Evolutionary conservation across 2,329 filamentous ascomycete species (phyloP).

Genomic region (Claviceps monticola): DNA sequence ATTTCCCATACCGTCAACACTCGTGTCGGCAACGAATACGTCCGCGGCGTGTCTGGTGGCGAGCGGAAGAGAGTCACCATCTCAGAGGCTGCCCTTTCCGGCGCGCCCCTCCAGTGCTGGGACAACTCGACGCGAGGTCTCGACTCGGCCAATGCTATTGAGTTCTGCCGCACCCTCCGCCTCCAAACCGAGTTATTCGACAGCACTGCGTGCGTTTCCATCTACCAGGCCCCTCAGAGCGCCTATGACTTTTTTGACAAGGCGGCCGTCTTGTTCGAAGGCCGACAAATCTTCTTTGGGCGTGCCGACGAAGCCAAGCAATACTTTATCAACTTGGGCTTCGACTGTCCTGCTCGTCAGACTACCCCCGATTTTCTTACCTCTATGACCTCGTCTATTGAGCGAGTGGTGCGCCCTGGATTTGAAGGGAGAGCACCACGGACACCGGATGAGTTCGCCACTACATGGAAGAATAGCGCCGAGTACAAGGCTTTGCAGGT

Average conservation of each 20-base stretch:
- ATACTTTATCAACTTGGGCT: constrained; percentile 55
- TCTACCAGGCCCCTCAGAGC: constrained; percentile 55
- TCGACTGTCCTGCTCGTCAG: constrained; percentile 50
- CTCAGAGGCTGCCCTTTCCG: constrained; percentile 45
- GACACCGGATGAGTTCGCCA: constrained; percentile 48
- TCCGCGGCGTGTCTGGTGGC: constrained; percentile 61
- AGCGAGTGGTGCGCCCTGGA: constrained; percentile 41
- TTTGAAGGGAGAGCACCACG: constrained; percentile 42
- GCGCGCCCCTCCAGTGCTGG: constrained; percentile 49
- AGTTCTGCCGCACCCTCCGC: constrained; percentile 59
- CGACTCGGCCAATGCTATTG: constrained; percentile 61
- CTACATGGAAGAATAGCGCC: constrained; percentile 41
- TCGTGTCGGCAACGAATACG: constrained; percentile 59
- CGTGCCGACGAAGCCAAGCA: constrained; percentile 42
- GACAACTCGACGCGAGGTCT: constrained; percentile 63
- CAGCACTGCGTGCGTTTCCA: constrained; percentile 54
- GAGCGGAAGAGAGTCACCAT: constrained; percentile 57
- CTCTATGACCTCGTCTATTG: constrained; percentile 48
- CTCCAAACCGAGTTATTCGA: constrained; percentile 53
- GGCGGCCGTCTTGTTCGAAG: constrained; percentile 43
- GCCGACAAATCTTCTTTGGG: constrained; percentile 50
- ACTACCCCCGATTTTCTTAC: constrained; percentile 62
- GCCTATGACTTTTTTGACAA: constrained; percentile 54
- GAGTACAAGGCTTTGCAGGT: constrained; percentile 36
- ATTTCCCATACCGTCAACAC: constrained; percentile 62